phyloP scores from a whole-genome alignment of 2,329 filamentous ascomycete genomes.

The Mollisiaceae sp. region DNA sequence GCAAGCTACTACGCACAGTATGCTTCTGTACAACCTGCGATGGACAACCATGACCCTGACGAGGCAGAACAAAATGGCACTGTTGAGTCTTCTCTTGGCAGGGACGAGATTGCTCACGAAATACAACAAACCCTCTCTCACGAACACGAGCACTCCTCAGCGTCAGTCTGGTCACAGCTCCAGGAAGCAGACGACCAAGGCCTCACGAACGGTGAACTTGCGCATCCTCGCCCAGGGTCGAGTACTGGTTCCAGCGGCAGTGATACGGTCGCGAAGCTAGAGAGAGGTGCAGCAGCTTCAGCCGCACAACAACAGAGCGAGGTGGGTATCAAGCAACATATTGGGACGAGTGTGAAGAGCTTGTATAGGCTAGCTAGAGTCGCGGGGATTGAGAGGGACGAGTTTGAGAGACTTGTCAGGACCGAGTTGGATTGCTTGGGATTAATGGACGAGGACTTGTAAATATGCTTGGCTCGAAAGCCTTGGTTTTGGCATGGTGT shows the following conservation, averaged over 20 bases:
- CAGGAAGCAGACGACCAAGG: constrained; percentile 8
- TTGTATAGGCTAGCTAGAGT: constrained; percentile 72
- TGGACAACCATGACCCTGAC: constrained; percentile 83
- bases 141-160: constrained; percentile 24
- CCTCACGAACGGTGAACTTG: constrained; percentile 33
- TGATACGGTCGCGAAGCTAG: constrained; percentile 61
- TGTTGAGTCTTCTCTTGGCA: constrained; percentile 52
- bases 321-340: constrained; percentile 78
- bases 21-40: constrained; percentile 76
- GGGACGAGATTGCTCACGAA: constrained; percentile 45
- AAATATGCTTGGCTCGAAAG: neutral
- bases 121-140: constrained; percentile 34
- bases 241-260: constrained; percentile 62
- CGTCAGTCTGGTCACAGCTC: constrained; percentile 16
- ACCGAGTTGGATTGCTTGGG: constrained; percentile 73
- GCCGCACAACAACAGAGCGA: constrained; percentile 68
- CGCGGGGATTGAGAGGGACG: constrained; percentile 73
- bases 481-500: constrained; percentile 1
- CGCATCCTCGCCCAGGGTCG: constrained; percentile 64
- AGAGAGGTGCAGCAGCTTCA: constrained; percentile 54
- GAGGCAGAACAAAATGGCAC: constrained; percentile 55
- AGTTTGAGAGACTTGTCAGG: constrained; percentile 75
- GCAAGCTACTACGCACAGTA: constrained; percentile 80
- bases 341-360: constrained; percentile 78
- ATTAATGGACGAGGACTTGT: constrained; percentile 63